Percentiles rank a stretch among this genome's conserved stretches.
Evolutionary conservation across 805 yeast species (phyloP).

Genomic region (Ogataea minuta): DNA sequence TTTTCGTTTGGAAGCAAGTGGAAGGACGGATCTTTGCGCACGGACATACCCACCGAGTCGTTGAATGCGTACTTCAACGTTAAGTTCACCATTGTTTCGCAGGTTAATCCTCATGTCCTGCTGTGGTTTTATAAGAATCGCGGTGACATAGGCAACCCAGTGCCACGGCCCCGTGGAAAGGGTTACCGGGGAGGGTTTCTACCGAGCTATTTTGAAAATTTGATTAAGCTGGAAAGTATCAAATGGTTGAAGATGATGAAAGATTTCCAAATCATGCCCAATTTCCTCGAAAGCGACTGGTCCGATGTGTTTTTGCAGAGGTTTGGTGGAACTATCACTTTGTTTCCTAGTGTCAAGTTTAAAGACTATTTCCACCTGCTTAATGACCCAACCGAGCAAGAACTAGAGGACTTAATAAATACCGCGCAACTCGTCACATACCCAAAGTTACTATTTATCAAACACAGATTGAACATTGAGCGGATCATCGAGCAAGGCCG

Average conservation of each 20-base stretch:
- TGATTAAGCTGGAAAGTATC: constrained; percentile 68
- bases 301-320: constrained; percentile 71
- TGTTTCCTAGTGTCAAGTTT: constrained; percentile 66
- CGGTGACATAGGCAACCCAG: constrained; percentile 80
- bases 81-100: constrained; percentile 73
- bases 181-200: constrained; percentile 76
- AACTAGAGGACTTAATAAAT: constrained; percentile 51
- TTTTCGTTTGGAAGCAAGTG: constrained; percentile 73
- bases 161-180: constrained; percentile 52
- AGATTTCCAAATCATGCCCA: constrained; percentile 65
- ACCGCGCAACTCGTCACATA: constrained; percentile 66
- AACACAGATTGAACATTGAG: constrained; percentile 64
- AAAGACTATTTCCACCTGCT: constrained; percentile 62
- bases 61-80: constrained; percentile 74
- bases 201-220: constrained; percentile 67
- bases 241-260: constrained; percentile 73
- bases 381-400: constrained; percentile 63
- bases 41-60: constrained; percentile 75
- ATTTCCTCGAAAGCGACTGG: constrained; percentile 75
- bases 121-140: constrained; percentile 74
- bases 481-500: constrained; percentile 56
- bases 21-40: constrained; percentile 76
- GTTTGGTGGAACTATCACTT: constrained; percentile 72
- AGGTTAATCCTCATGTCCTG: constrained; percentile 79
- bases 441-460: constrained; percentile 64